Percentiles rank a stretch among this genome's conserved stretches.
Evolutionary conservation across 495 filamentous ascomycete species (phyloP).

Genomic region (Penicillium antarcticum): DNA sequence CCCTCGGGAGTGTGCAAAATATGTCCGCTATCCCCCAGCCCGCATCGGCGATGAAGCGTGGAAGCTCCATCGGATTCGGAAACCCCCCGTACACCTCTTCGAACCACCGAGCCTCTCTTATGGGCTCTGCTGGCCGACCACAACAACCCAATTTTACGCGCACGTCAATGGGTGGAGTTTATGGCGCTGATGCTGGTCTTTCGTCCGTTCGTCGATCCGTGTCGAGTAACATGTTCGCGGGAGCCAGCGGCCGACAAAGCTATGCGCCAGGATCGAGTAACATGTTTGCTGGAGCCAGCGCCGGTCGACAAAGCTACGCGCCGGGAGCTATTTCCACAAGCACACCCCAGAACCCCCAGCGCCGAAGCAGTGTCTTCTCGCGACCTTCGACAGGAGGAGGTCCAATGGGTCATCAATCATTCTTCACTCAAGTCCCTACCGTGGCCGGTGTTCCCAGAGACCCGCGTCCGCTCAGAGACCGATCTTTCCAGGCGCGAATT

Average conservation of each 20-base stretch:
- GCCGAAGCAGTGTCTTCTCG: constrained; percentile 85
- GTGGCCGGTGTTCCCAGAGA: constrained; percentile 78
- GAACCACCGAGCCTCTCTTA: constrained; percentile 75
- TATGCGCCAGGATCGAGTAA: constrained; percentile 68
- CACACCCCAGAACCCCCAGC: constrained; percentile 47
- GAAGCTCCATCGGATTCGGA: constrained; percentile 72
- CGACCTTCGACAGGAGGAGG: constrained; percentile 57
- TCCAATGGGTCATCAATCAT: constrained; percentile 72
- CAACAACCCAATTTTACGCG: constrained; percentile 82
- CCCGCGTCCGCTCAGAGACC: constrained; percentile 83
- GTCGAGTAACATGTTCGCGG: constrained; percentile 65
- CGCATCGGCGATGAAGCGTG: constrained; percentile 92
- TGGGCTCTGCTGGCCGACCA: constrained; percentile 83
- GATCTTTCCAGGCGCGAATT: constrained; percentile 73
- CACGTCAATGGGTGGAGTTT: constrained; percentile 72
- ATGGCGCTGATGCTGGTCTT: constrained; percentile 68
- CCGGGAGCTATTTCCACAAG: constrained; percentile 54
- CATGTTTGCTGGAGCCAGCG: constrained; percentile 58
- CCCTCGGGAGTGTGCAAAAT: constrained; percentile 71
- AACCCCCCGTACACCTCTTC: constrained; percentile 62
- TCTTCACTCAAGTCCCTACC: constrained; percentile 81
- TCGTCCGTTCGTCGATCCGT: constrained; percentile 85
- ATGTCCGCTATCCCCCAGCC: constrained; percentile 84
- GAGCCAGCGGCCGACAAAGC: constrained; percentile 60
- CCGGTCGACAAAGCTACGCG: constrained; percentile 68